phyloP scores from a whole-genome alignment of 2,329 filamentous ascomycete species.

The Pleomassaria siparia region DNA sequence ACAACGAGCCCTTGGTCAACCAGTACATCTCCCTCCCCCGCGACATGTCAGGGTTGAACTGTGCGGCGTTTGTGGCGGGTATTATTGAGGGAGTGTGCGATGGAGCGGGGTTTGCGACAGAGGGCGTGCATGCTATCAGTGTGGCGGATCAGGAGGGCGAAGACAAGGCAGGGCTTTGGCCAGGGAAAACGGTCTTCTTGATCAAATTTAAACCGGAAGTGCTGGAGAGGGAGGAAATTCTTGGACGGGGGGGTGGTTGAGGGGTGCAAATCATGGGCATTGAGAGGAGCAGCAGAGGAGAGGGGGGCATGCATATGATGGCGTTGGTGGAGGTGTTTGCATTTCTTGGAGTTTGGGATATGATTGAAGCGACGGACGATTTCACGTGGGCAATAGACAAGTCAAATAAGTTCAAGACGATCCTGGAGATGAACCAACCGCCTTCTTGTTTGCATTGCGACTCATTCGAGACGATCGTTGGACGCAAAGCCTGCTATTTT shows the following conservation, averaged over 20 bases:
- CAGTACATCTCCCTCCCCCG: slow-evolving; percentile 89
- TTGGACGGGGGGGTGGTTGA: slow-evolving; percentile 60
- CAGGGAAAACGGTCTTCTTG: slow-evolving; percentile 91
- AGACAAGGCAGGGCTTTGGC: slow-evolving; percentile 68
- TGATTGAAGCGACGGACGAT: not conserved
- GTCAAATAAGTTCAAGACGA: too few relatives aligned
- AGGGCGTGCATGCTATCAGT: slow-evolving; percentile 83
- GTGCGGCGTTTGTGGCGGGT: slow-evolving; percentile 91
- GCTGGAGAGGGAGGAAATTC: slow-evolving; percentile 82
- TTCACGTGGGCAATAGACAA: too few relatives aligned
- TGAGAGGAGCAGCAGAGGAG: not conserved
- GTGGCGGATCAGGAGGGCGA: slow-evolving; percentile 60
- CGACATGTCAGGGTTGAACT: slow-evolving; percentile 96
- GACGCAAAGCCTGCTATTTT: too few relatives aligned
- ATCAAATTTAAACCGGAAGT: slow-evolving; percentile 92
- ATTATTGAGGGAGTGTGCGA: slow-evolving; percentile 96
- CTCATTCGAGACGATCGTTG: too few relatives aligned
- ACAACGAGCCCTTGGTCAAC: slow-evolving; percentile 96
- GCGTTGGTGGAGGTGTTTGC: not conserved
- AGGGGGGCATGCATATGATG: not conserved
- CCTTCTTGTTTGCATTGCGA: too few relatives aligned
- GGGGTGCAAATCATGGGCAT: not conserved
- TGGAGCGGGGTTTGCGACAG: slow-evolving; percentile 81
- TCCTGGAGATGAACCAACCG: too few relatives aligned
- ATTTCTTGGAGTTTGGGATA: not conserved